A percentile compares a stretch with the other conserved stretches of the same genome.
phyloP scores from a whole-genome alignment of 2,329 filamentous ascomycete genomes.

The Trichoderma sp. region DNA sequence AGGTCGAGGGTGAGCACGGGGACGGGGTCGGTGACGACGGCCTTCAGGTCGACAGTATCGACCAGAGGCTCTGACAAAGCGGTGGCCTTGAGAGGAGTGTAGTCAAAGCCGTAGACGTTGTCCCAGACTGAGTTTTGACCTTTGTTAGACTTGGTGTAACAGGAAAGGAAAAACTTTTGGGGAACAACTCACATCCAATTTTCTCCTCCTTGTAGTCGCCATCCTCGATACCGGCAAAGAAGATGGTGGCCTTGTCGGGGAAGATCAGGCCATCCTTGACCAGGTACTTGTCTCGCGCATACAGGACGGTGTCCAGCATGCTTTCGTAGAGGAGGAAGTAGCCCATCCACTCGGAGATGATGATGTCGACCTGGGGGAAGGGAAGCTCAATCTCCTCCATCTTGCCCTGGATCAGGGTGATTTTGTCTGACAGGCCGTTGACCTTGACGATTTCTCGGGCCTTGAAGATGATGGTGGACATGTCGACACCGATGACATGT shows the following conservation, averaged over 20 bases:
- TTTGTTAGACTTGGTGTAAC: neutral
- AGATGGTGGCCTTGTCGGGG: conserved; percentile 98
- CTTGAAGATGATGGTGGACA: conserved; percentile 99
- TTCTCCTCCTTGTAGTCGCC: conserved; percentile 99
- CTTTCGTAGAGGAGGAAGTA: conserved; percentile 98
- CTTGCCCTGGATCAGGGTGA: conserved; percentile 97
- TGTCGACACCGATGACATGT: conserved; percentile 98
- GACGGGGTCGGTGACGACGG: conserved; percentile 88
- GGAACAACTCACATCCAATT: conserved; percentile 78
- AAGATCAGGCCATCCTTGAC: conserved; percentile 87
- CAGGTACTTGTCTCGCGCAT: conserved; percentile 91
- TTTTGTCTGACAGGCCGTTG: conserved; percentile 93
- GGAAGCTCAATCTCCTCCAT: conserved; percentile 98
- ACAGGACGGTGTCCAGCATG: conserved; percentile 98
- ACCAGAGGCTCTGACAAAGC: conserved; percentile 94
- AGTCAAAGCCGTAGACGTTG: conserved; percentile 98
- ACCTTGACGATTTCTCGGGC: conserved; percentile 88
- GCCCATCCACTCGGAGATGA: conserved; percentile 99
- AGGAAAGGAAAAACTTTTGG: rapidly evolving
- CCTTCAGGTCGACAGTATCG: conserved; percentile 96
- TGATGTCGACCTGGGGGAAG: conserved; percentile 95
- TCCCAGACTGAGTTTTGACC: conserved; percentile 79
- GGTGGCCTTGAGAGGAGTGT: conserved; percentile 87
- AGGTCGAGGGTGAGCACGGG: conserved; percentile 85
- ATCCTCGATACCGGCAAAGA: conserved; percentile 94